A percentile compares a stretch with the other conserved stretches of the same genome.
Evolutionary conservation across 176 grass and related monocot genomes (phyloP).

Genomic region (Otatea glauca): DNA sequence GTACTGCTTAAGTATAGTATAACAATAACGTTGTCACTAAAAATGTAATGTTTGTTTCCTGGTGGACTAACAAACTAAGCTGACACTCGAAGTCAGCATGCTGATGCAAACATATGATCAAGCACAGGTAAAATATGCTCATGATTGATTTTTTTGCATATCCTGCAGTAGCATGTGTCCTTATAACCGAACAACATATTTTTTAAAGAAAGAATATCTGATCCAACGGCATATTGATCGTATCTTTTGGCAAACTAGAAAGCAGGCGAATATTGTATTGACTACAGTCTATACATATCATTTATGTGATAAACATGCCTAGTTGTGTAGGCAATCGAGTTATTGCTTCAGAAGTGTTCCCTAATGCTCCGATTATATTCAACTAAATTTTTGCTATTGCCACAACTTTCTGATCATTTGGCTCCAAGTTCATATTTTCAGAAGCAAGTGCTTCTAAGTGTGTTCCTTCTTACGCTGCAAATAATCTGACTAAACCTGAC

Average conservation of each 20-base stretch:
- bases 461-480: slow-evolving; percentile 6
- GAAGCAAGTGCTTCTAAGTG: slow-evolving; percentile 21
- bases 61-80: slow-evolving; percentile 44
- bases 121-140: slow-evolving; percentile 36
- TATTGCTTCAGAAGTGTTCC: slow-evolving; percentile 16
- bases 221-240: slow-evolving; percentile 29
- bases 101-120: slow-evolving; percentile 39
- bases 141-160: slow-evolving; percentile 38
- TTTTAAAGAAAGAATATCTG: neutral
- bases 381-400: neutral
- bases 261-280: slow-evolving; percentile 12
- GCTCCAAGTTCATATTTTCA: neutral
- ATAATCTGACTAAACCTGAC: slow-evolving; percentile 1
- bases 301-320: slow-evolving; percentile 16
- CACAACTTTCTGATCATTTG: slow-evolving; percentile 23
- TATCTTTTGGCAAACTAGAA: slow-evolving; percentile 34
- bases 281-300: slow-evolving; percentile 1
- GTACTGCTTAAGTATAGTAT: slow-evolving; percentile 15
- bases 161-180: slow-evolving; percentile 15
- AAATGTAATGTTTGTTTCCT: slow-evolving; percentile 48
- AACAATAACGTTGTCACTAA: slow-evolving; percentile 2
- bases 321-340: neutral
- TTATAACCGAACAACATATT: slow-evolving; percentile 15
- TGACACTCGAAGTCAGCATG: slow-evolving; percentile 30
- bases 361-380: slow-evolving; percentile 23